A percentile compares a stretch with the other conserved stretches of the same genome.
Evolutionary conservation across 2,329 filamentous ascomycete species (phyloP).

Genomic region (Talaromyces sp.): DNA sequence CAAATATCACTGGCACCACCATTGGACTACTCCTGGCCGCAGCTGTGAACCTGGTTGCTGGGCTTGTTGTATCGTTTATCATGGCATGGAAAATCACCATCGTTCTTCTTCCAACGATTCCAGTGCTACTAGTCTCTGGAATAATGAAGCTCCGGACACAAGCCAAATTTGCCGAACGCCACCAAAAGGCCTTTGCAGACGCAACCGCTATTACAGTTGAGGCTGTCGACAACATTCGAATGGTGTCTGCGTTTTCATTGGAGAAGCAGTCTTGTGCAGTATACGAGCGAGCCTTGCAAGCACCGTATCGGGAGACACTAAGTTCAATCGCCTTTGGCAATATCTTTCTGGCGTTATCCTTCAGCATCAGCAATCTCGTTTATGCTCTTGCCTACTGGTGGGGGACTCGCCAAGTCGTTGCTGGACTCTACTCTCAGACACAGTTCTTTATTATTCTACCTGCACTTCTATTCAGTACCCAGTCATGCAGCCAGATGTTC

Average conservation of each 20-base stretch:
- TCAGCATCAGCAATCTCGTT: slow-evolving; percentile 52
- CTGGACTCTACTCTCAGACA: slow-evolving; percentile 56
- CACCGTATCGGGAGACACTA: slow-evolving; percentile 40
- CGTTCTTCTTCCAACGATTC: slow-evolving; percentile 61
- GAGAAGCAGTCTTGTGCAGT: slow-evolving; percentile 39
- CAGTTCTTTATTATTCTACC: slow-evolving; percentile 65
- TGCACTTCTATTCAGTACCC: slow-evolving; percentile 62
- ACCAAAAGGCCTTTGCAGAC: slow-evolving; percentile 41
- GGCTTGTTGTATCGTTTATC: slow-evolving; percentile 60
- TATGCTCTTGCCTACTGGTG: slow-evolving; percentile 72
- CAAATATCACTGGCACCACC: slow-evolving; percentile 61
- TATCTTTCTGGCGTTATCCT: slow-evolving; percentile 30
- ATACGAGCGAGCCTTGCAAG: slow-evolving; percentile 34
- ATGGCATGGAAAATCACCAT: slow-evolving; percentile 68
- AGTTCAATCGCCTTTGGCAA: slow-evolving; percentile 39
- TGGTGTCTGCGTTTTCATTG: slow-evolving; percentile 40
- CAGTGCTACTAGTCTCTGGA: slow-evolving; percentile 59
- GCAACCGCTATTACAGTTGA: slow-evolving; percentile 43
- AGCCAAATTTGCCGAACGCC: slow-evolving; percentile 49
- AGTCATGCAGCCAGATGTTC: slow-evolving; percentile 65
- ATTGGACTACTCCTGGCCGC: slow-evolving; percentile 62
- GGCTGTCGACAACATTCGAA: slow-evolving; percentile 42
- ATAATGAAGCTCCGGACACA: slow-evolving; percentile 61
- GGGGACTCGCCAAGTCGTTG: slow-evolving; percentile 61
- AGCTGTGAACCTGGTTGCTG: slow-evolving; percentile 57